These are phyloP conservation scores for Lepidium sativum DNA, from an alignment of 345 rosid genomes.

Conservation along the genomic window DNA sequence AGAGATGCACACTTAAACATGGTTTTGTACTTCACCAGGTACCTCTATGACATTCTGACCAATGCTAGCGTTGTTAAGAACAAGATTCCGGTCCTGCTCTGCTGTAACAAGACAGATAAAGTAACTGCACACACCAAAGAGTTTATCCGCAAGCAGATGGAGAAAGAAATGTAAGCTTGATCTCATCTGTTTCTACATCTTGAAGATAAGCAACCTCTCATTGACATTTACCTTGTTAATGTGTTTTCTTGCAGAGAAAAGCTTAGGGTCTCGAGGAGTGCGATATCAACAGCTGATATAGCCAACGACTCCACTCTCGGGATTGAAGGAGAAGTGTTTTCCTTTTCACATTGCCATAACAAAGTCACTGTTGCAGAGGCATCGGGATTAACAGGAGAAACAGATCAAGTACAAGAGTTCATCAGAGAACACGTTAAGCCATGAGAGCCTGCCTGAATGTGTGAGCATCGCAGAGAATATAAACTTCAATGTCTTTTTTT, in stretches of 20 bases:
- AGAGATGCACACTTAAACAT: neutral
- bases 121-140: constrained; percentile 92
- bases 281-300: constrained; percentile 70
- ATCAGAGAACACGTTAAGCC: constrained; percentile 64
- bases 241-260: neutral
- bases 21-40: constrained; percentile 35
- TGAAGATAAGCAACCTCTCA: neutral
- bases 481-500: neutral
- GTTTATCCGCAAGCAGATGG: constrained; percentile 80
- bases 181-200: neutral
- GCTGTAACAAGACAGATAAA: constrained; percentile 92
- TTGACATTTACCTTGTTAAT: neutral
- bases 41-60: constrained; percentile 82
- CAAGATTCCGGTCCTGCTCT: constrained; percentile 68
- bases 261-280: constrained; percentile 45
- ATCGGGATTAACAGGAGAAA: constrained; percentile 65
- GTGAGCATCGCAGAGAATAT: neutral
- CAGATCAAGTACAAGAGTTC: constrained; percentile 55
- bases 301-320: constrained; percentile 71
- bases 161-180: constrained; percentile 78
- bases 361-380: constrained; percentile 64
- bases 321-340: constrained; percentile 54
- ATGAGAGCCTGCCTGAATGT: constrained; percentile 26
- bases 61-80: constrained; percentile 62
- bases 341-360: constrained; percentile 66